These are phyloP conservation scores for Brassica incana DNA, from an alignment of 345 rosid species.

Conservation along the genomic window DNA sequence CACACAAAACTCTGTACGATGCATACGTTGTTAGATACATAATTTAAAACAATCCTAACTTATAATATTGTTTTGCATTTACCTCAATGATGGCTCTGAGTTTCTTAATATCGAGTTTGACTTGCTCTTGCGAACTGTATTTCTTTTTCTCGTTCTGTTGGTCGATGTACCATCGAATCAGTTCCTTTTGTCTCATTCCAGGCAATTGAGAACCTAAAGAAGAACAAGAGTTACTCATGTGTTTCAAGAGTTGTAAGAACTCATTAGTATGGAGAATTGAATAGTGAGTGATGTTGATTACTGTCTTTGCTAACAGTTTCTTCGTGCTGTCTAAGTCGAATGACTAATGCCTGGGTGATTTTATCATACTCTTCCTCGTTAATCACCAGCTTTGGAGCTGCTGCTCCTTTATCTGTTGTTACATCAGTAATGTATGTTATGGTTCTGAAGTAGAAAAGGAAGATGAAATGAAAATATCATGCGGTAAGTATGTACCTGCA, in stretches of 20 bases:
- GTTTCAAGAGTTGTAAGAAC: background rate
- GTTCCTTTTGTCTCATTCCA: slow-evolving; percentile 82
- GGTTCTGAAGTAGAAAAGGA: background rate
- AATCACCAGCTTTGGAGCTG: slow-evolving; percentile 54
- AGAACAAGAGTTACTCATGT: background rate
- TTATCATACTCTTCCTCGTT: slow-evolving; percentile 82
- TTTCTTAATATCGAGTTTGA: slow-evolving; percentile 59
- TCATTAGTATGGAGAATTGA: background rate
- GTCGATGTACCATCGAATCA: slow-evolving; percentile 80
- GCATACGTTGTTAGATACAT: background rate
- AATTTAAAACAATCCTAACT: background rate
- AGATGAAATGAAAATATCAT: background rate
- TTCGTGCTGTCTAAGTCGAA: slow-evolving; percentile 89
- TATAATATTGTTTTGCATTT: background rate
- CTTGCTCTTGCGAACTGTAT: slow-evolving; percentile 69
- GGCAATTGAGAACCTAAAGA: slow-evolving; percentile 63
- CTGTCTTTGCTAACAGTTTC: slow-evolving; percentile 68
- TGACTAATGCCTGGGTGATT: slow-evolving; percentile 79
- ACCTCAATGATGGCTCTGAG: slow-evolving; percentile 90
- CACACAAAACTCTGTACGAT: slow-evolving; percentile 71
- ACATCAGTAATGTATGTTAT: slow-evolving; percentile 2
- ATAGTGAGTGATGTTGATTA: slow-evolving; percentile 30
- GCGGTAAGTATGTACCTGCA: slow-evolving; percentile 46
- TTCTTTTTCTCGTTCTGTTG: slow-evolving; percentile 84
- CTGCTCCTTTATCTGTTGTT: slow-evolving; percentile 50